phyloP scores from a whole-genome alignment of 2,329 filamentous ascomycete genomes.

The Aspergillus pseudonomiae region DNA sequence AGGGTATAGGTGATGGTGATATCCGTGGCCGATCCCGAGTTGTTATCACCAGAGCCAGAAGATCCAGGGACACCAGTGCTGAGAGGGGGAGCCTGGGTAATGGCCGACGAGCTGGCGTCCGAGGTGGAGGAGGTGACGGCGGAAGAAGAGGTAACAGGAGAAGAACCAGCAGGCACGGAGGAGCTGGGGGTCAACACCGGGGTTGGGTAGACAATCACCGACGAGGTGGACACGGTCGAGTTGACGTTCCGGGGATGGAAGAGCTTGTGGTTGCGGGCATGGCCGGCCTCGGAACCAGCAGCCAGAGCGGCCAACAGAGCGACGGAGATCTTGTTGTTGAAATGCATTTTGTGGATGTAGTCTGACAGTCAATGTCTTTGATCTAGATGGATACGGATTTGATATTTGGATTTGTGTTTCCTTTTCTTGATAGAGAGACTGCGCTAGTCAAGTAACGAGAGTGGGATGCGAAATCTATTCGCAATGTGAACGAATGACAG shows the following conservation, averaged over 20 bases:
- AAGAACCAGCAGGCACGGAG: background rate
- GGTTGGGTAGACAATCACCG: slow-evolving; percentile 27
- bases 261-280: slow-evolving; percentile 27
- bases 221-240: slow-evolving; percentile 22
- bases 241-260: slow-evolving; percentile 24
- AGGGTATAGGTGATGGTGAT: slow-evolving; percentile 46
- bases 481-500: slow-evolving; percentile 27
- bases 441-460: slow-evolving; percentile 19
- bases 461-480: slow-evolving; percentile 42
- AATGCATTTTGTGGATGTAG: slow-evolving; percentile 35
- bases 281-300: slow-evolving; percentile 37
- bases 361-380: slow-evolving; percentile 29
- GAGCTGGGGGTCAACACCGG: slow-evolving; percentile 13
- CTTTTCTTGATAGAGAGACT: slow-evolving; percentile 6
- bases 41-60: slow-evolving; percentile 9
- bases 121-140: background rate
- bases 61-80: slow-evolving; percentile 25
- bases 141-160: slow-evolving; percentile 3
- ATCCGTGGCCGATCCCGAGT: slow-evolving; percentile 24
- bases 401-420: background rate
- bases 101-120: slow-evolving; percentile 5
- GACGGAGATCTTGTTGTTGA: slow-evolving; percentile 39
- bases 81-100: slow-evolving; percentile 22
- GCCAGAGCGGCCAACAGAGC: slow-evolving; percentile 40
- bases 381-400: background rate